Base-by-base conservation (phyloP, 495 filamentous ascomycete species). In the Hypoxylon fuscum region DNA sequence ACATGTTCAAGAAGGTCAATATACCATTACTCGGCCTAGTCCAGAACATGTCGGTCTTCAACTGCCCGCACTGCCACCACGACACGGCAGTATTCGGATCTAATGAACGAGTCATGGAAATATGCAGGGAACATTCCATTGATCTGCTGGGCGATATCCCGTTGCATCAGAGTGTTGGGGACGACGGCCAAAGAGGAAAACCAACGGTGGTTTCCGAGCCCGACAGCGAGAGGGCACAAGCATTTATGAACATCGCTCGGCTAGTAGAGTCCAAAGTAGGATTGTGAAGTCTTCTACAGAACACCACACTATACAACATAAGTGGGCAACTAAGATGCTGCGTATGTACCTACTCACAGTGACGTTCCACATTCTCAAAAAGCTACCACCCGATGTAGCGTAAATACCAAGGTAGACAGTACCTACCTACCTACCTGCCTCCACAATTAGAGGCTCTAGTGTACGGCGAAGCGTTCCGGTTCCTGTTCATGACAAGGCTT, bases 41-140 rank as follows among this genome's bases (percentile, higher is more conserved):
- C 44, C 89, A 94, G 69, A 99, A 99, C 64, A 99, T 99, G 95
- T 88, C 87, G 2, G 81, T 89, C 20, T 97, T 96, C 65, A 79
- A 75, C 1, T 98, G 95, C 64, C 92, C 93, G 0, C 78, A 87
- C 46, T 98, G 95, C 60, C 78, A 81, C 4, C 79, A 83, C 3
- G 77, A 84, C 35, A 93, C 91, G n/a, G 82, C 84, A 34, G 90
- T 98, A 17, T 98, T 98, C 72, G 90, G 90, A 5, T 76, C 71
- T 0, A 69, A 64, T 9, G 82, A 83, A 37, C 77, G 76, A 2
- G 79, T 81, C 20, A 75, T 77, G 20, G 55, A 55, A 20, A 64
- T 80, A 27, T 80, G 79, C 40, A 23, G 76, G 53, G 81, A 90
- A 46, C 73, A 90, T 12, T 86, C 81, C 1, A 84, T 97, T 21